These are phyloP conservation scores for Ephemerocybe angulata DNA, from an alignment of 768 basidiomycete genomes.

Conservation along the genomic window DNA sequence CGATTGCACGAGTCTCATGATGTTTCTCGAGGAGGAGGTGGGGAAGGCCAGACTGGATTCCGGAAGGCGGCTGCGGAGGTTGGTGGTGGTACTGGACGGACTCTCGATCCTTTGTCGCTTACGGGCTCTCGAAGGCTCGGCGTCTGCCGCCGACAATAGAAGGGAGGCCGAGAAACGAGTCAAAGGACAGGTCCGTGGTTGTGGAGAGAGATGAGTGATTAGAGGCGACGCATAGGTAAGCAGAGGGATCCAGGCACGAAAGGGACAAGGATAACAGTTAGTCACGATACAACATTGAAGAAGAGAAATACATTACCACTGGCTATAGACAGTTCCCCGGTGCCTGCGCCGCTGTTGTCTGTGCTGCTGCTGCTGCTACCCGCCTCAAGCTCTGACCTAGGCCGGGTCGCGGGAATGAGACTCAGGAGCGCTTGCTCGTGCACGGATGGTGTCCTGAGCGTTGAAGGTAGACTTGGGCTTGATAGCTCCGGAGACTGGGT, in stretches of 20 bases:
- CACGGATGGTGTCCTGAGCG: conserved; percentile 17
- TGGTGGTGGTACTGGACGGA: conserved; percentile 24
- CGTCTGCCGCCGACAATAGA: conserved; percentile 30
- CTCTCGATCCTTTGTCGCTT: conserved; percentile 68
- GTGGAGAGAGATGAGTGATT: not conserved
- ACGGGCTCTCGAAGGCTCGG: conserved; percentile 54
- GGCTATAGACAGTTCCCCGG: conserved; percentile 24
- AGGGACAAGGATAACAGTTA: not conserved
- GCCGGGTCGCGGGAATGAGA: conserved; percentile 64
- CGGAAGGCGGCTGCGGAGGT: conserved; percentile 4
- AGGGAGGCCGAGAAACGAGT: not conserved
- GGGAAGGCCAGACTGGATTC: conserved; percentile 28
- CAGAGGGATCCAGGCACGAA: not conserved
- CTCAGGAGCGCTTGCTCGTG: conserved; percentile 24
- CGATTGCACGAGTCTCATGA: conserved; percentile 52
- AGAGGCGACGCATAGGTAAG: not conserved
- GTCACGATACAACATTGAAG: not conserved
- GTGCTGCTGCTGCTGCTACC: conserved; percentile 30
- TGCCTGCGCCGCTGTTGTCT: conserved; percentile 18
- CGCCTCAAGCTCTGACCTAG: conserved; percentile 61
- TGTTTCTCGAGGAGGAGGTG: conserved; percentile 29
- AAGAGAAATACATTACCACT: conserved; percentile 26
- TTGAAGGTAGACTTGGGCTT: conserved; percentile 22
- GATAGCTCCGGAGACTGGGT: not conserved
- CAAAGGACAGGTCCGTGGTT: conserved; percentile 3